Evolutionary conservation across 768 basidiomycete species (phyloP).

Genomic region (Mycena vitilis): DNA sequence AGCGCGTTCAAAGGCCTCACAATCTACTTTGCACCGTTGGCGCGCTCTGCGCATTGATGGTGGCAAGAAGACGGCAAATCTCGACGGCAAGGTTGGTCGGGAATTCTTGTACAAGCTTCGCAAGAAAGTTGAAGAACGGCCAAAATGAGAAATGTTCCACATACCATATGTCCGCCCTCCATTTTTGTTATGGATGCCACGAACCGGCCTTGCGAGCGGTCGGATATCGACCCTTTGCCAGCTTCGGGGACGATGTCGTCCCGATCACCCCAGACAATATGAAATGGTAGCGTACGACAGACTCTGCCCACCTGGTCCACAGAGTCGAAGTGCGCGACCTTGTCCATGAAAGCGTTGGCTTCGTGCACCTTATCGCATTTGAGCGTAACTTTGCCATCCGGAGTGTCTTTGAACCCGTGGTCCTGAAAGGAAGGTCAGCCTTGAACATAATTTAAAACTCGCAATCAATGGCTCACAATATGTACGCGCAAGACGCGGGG

Average conservation of each 20-base stretch:
- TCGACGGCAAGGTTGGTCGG: conserved; percentile 11
- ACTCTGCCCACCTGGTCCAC: conserved; percentile 48
- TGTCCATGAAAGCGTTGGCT: conserved; percentile 56
- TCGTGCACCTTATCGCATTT: conserved; percentile 61
- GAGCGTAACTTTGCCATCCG: conserved; percentile 44
- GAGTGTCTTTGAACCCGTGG: conserved; percentile 36
- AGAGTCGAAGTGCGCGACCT: conserved; percentile 56
- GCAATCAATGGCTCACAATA: no score
- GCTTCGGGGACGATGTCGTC: conserved; percentile 58
- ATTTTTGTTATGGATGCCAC: conserved; percentile 57
- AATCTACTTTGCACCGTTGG: conserved; percentile 19
- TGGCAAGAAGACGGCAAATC: conserved; percentile 15
- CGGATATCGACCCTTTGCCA: conserved; percentile 56
- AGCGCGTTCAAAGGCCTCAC: not conserved
- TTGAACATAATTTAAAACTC: not conserved
- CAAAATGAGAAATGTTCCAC: conserved; percentile 36
- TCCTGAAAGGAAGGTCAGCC: conserved; percentile 26
- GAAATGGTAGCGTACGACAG: conserved; percentile 54
- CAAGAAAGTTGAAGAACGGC: not conserved
- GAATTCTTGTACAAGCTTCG: conserved; percentile 17
- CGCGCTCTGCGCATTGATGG: conserved; percentile 12
- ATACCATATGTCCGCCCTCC: conserved; percentile 56
- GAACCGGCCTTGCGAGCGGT: conserved; percentile 52
- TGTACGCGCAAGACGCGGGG: conserved; percentile 26
- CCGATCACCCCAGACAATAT: conserved; percentile 59